Percentiles rank a stretch among this genome's conserved stretches.
phyloP scores from a whole-genome alignment of 129 eudicot genomes.

The Centella asiatica region DNA sequence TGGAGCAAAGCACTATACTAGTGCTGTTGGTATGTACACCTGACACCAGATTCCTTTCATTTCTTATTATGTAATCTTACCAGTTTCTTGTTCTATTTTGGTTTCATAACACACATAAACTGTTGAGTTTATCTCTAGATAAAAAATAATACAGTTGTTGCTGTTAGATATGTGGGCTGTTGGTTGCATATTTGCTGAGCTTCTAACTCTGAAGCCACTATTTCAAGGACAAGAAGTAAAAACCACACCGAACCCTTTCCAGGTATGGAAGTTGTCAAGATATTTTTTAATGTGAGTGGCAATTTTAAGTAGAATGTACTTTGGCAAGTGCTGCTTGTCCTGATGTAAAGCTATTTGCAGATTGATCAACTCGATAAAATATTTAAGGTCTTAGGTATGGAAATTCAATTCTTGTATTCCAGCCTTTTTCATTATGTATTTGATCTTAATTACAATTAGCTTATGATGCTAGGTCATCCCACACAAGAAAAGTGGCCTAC shows the following conservation, averaged over 20 bases:
- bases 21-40: conserved; percentile 88
- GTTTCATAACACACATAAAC: background rate
- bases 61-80: conserved; percentile 4
- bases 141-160: conserved; percentile 11
- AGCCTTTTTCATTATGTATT: background rate
- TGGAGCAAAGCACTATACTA: conserved; percentile 95
- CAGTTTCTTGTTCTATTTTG: background rate
- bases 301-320: background rate
- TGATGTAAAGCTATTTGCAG: conserved; percentile 36
- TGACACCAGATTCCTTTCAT: conserved; percentile 10
- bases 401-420: conserved; percentile 4
- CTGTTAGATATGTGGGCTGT: conserved; percentile 97
- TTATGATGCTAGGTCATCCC: conserved; percentile 69
- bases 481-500: conserved; percentile 93
- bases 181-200: conserved; percentile 99
- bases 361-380: conserved; percentile 98
- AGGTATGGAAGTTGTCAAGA: conserved; percentile 29
- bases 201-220: conserved; percentile 84
- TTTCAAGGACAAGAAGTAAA: conserved; percentile 99
- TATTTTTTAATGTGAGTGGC: background rate
- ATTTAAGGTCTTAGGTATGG: conserved; percentile 85
- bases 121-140: conserved; percentile 7
- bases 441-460: conserved; percentile 4
- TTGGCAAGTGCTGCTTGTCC: background rate
- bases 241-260: conserved; percentile 88